Evolutionary conservation across 495 filamentous ascomycete genomes (phyloP).

Genomic region (Penicillium simplicissimum): DNA sequence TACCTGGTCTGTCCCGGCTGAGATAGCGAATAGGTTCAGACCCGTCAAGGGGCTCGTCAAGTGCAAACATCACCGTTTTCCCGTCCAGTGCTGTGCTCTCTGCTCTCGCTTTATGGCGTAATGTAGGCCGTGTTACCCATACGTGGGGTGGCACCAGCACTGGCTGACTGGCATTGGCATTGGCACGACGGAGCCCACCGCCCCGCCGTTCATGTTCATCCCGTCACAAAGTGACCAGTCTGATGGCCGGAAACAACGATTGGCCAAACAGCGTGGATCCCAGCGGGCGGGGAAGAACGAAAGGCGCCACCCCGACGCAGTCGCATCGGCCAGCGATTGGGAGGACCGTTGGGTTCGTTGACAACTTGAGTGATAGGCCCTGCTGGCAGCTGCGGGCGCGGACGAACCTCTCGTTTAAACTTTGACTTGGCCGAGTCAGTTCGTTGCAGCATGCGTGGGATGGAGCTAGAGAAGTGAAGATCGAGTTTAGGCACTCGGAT

Average conservation of each 20-base stretch:
- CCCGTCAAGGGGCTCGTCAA: neutral
- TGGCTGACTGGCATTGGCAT: neutral
- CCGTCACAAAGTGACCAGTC: constrained; percentile 28
- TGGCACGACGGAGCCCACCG: neutral
- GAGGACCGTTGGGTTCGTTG: constrained; percentile 13
- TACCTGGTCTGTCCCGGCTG: neutral
- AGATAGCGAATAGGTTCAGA: neutral
- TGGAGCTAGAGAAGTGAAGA: neutral
- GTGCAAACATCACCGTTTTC: neutral
- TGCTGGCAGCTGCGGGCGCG: constrained; percentile 12
- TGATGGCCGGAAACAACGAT: constrained; percentile 17
- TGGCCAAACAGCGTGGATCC: constrained; percentile 11
- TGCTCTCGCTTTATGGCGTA: neutral
- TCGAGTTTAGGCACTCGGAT: neutral
- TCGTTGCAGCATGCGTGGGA: neutral
- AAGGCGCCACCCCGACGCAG: constrained; percentile 15
- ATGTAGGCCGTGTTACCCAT: neutral
- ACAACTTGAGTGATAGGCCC: constrained; percentile 16
- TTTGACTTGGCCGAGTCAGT: constrained; percentile 3
- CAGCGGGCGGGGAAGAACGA: constrained; percentile 5
- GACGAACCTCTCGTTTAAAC: constrained; percentile 29
- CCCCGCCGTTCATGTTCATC: constrained; percentile 37
- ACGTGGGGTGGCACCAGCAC: too few species aligned
- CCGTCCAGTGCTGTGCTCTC: neutral
- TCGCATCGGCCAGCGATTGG: constrained; percentile 18